These are phyloP conservation scores for Cucumis sativus DNA, from an alignment of 306 rosid species.

Conservation along the genomic window DNA sequence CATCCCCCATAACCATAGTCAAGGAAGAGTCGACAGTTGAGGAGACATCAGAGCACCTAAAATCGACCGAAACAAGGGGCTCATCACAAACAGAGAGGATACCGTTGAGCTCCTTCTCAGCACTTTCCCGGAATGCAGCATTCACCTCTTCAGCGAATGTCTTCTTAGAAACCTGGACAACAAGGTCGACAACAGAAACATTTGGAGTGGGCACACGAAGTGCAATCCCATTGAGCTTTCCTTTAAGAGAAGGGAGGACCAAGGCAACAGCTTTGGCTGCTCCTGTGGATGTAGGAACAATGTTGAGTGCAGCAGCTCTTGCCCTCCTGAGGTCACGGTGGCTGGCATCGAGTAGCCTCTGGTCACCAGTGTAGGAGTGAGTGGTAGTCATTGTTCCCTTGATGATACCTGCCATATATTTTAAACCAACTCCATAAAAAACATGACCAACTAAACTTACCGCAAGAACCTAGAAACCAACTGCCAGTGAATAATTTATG, in stretches of 20 bases:
- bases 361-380: constrained; percentile 98
- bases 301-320: constrained; percentile 91
- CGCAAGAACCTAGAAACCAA: not conserved
- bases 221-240: constrained; percentile 89
- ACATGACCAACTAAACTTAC: not conserved
- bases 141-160: constrained; percentile 95
- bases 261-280: constrained; percentile 99
- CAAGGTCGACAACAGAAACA: constrained; percentile 90
- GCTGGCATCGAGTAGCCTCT: constrained; percentile 95
- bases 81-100: constrained; percentile 90
- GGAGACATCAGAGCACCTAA: constrained; percentile 83
- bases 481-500: not conserved
- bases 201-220: constrained; percentile 97
- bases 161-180: constrained; percentile 84
- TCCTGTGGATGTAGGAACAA: constrained; percentile 92
- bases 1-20: constrained; percentile 99
- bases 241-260: constrained; percentile 82
- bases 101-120: constrained; percentile 59
- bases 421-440: not conserved
- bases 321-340: constrained; percentile 98
- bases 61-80: constrained; percentile 89
- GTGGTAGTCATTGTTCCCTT: constrained; percentile 99
- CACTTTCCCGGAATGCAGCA: constrained; percentile 83
- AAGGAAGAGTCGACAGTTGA: constrained; percentile 93
- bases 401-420: constrained; percentile 44